Evolutionary conservation across 2,329 filamentous ascomycete species (phyloP).

Genomic region (Aspergillus hortae): DNA sequence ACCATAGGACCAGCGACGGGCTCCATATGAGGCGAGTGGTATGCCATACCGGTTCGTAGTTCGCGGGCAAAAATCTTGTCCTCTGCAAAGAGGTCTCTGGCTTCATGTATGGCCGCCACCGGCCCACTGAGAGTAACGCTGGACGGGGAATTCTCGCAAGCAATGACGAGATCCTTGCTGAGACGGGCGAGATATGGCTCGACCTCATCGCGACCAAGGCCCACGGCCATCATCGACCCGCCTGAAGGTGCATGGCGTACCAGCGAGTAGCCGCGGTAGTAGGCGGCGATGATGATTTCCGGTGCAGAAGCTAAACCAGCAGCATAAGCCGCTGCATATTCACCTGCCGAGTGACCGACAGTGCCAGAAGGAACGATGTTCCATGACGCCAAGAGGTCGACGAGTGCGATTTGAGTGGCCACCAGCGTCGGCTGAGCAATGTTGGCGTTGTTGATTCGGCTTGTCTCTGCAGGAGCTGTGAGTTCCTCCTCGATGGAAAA

Average conservation of each 20-base stretch:
- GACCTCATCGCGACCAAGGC: neutral
- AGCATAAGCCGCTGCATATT: slow-evolving; percentile 31
- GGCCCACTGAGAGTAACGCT: slow-evolving; percentile 26
- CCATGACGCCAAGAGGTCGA: slow-evolving; percentile 20
- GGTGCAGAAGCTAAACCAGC: slow-evolving; percentile 4
- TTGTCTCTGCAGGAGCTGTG: too few species aligned
- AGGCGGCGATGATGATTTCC: neutral
- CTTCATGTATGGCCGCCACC: too few species aligned
- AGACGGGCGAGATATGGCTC: slow-evolving; percentile 11
- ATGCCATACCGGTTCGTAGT: too few species aligned
- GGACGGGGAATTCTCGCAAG: slow-evolving; percentile 22
- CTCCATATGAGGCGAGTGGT: too few species aligned
- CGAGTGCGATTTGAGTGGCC: slow-evolving; percentile 28
- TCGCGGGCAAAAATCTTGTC: too few species aligned
- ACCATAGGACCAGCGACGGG: too few species aligned
- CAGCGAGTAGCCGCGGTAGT: neutral
- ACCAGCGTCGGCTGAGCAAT: slow-evolving; percentile 24
- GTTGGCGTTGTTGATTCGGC: slow-evolving; percentile 17
- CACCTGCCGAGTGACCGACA: slow-evolving; percentile 29
- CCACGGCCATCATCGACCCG: slow-evolving; percentile 12
- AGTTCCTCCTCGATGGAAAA: too few species aligned
- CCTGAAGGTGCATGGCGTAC: neutral
- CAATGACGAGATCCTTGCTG: slow-evolving; percentile 22
- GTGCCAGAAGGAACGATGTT: slow-evolving; percentile 16
- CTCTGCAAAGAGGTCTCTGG: too few species aligned